Percentiles rank a stretch among this genome's conserved stretches.
Conservation (phyloP, 2,329 filamentous ascomycete genomes). For the Exserohilum turcica region DNA sequence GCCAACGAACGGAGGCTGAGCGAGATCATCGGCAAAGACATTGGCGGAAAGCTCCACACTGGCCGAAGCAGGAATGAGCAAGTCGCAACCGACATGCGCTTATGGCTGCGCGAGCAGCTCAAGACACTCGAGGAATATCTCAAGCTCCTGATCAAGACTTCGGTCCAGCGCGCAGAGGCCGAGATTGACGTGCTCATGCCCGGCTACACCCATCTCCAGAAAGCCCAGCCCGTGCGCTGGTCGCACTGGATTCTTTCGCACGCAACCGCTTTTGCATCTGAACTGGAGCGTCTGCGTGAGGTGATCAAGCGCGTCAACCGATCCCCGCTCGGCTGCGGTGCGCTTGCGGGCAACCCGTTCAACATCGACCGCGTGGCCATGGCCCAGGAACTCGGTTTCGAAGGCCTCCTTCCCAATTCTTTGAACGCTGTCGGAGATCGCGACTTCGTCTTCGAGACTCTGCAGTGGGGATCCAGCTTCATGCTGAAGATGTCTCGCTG, state of each 20-base stretch:
- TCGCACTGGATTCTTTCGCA: constrained; percentile 81
- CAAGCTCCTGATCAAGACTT: constrained; percentile 70
- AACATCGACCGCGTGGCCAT: constrained; percentile 79
- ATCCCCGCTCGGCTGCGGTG: constrained; percentile 73
- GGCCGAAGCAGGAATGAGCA: constrained; percentile 86
- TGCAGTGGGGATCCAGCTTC: constrained; percentile 79
- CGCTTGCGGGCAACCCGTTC: constrained; percentile 82
- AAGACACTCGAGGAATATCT: constrained; percentile 71
- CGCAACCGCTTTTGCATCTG: constrained; percentile 70
- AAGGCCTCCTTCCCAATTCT: constrained; percentile 74
- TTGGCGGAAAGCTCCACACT: constrained; percentile 90
- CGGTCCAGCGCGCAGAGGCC: constrained; percentile 69
- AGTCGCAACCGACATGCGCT: constrained; percentile 84
- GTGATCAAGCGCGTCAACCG: constrained; percentile 75
- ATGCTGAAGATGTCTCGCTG: constrained; percentile 81
- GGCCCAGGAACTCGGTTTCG: constrained; percentile 80
- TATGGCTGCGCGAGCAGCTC: constrained; percentile 82
- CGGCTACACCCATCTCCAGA: constrained; percentile 86
- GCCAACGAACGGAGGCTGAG: constrained; percentile 63
- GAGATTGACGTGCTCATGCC: constrained; percentile 83
- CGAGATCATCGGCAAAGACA: constrained; percentile 84
- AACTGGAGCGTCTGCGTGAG: constrained; percentile 78
- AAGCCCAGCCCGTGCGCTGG: constrained; percentile 80
- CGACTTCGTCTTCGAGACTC: constrained; percentile 80
- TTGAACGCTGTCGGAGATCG: constrained; percentile 77